Conservation (phyloP, 2,329 filamentous ascomycete genomes). For the Myriosclerotinia curreyana region DNA sequence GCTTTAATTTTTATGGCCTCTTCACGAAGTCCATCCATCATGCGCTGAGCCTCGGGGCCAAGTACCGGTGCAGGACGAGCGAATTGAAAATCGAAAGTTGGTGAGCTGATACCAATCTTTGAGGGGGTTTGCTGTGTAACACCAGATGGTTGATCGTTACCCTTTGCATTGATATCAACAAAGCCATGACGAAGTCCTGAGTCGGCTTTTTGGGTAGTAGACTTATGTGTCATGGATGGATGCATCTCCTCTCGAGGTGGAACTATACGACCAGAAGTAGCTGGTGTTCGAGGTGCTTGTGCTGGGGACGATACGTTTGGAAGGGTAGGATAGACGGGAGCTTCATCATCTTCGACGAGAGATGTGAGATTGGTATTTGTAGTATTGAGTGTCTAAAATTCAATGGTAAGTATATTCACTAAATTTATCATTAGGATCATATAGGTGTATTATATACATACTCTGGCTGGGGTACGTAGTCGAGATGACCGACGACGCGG, state of each 20-base stretch:
- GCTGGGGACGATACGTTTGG: conserved; percentile 33
- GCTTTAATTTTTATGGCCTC: conserved; percentile 70
- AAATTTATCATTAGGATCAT: background rate
- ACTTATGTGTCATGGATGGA: conserved; percentile 74
- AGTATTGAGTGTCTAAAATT: conserved; percentile 26
- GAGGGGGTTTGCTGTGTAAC: conserved; percentile 60
- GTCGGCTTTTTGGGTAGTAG: conserved; percentile 71
- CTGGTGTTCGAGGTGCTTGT: conserved; percentile 52
- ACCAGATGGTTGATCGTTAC: conserved; percentile 43
- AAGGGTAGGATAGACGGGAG: conserved; percentile 28
- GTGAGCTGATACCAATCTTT: conserved; percentile 53
- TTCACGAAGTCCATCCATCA: conserved; percentile 67
- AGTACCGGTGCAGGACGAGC: conserved; percentile 54
- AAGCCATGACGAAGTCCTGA: conserved; percentile 82
- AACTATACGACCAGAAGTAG: conserved; percentile 62
- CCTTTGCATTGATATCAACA: conserved; percentile 56
- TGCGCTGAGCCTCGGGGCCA: conserved; percentile 57
- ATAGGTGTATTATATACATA: conserved; percentile 29
- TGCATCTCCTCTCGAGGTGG: conserved; percentile 84
- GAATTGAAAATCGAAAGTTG: conserved; percentile 65
- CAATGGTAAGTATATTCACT: background rate
- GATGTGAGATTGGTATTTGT: conserved; percentile 32
- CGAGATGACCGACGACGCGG: conserved; percentile 39
- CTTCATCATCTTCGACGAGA: conserved; percentile 38
- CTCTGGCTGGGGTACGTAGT: conserved; percentile 38